Evolutionary conservation across 805 yeast genomes (phyloP).

Genomic region (Lipomyces yamadae): DNA sequence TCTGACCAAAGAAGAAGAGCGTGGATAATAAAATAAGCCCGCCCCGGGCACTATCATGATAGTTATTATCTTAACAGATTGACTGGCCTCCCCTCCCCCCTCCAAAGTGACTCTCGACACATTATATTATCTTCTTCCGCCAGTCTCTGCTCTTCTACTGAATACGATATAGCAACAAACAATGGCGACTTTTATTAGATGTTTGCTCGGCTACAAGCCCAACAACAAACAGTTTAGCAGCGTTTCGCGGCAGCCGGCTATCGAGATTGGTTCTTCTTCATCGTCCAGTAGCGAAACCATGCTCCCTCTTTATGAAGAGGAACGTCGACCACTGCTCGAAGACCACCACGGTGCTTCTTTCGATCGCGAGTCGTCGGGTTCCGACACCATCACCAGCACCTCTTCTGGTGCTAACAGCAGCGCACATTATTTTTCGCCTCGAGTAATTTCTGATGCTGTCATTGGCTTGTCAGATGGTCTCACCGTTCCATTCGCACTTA

Average conservation of each 20-base stretch:
- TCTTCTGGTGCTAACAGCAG: constrained; percentile 8
- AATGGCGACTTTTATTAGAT: constrained; percentile 34
- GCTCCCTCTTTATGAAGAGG: constrained; percentile 21
- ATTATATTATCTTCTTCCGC: too few species aligned
- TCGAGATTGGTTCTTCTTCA: constrained; percentile 10
- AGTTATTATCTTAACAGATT: too few species aligned
- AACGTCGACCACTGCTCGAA: constrained; percentile 27
- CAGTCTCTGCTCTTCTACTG: background rate
- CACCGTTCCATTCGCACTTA: constrained; percentile 97
- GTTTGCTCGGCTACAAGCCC: constrained; percentile 32
- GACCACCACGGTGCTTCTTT: constrained; percentile 5
- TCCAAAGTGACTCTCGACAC: too few species aligned
- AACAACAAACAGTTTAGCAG: background rate
- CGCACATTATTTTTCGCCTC: constrained; percentile 54
- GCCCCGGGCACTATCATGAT: too few species aligned
- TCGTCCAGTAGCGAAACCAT: background rate
- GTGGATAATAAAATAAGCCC: background rate
- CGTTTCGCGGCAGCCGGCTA: background rate
- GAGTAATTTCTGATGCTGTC: constrained; percentile 90
- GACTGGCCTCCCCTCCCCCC: too few species aligned
- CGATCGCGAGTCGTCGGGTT: constrained; percentile 18
- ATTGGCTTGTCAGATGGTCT: constrained; percentile 95
- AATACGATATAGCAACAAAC: constrained; percentile 5
- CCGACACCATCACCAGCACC: constrained; percentile 15
- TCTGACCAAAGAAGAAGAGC: background rate